Evolutionary conservation across 176 grass and related monocot genomes (phyloP), one percentile per base, ranked within the genome.

Genomic region (Oryza nivara): DNA sequence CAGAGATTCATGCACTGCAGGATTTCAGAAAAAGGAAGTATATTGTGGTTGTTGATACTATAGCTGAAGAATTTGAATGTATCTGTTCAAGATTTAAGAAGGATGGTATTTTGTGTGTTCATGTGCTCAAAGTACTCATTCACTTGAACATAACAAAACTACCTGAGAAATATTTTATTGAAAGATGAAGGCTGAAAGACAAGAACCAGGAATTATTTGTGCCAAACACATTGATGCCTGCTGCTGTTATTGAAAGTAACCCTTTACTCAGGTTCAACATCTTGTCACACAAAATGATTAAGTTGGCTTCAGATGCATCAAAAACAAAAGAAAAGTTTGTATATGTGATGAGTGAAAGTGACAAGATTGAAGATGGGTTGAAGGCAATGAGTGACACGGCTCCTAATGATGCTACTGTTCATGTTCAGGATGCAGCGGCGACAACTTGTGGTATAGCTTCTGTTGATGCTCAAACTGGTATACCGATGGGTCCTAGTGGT

Each of bases 121-220:
- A 70, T 3, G 35, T 70, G 1, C 67, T 41, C 0, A 16, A 12
- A 1, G 67, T 70, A 0, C 34, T 70, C 3, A 17, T 70, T 0
- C 34, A 70, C 1, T 20, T 19, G 35, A 41, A 3, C 30, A 69
- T 69, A 0, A 17, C 34, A 20, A 15, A 38, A 4, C 30, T 69
- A 0, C 34, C 67, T 9, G 67, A 23, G 23, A 23, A 19, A 16
- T 69, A 69, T 13, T 69, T 38, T 32, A 17, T 20, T 19, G 35
- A 41, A 3, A 70, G 67, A 20, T 70, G 67, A 35, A 70, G 35
- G 35, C 40, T 9, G 11, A 70, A 36, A 7, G 40, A 40, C 38
- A 40, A 1, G 7, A 40, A 40, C 1, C 6, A 40, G 0, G 1
- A 40, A 40, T 1, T 40, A 1, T 40, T 4, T 40, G 0, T 7